Conservation (phyloP, 768 basidiomycete genomes). For the Nidularia sp. region DNA sequence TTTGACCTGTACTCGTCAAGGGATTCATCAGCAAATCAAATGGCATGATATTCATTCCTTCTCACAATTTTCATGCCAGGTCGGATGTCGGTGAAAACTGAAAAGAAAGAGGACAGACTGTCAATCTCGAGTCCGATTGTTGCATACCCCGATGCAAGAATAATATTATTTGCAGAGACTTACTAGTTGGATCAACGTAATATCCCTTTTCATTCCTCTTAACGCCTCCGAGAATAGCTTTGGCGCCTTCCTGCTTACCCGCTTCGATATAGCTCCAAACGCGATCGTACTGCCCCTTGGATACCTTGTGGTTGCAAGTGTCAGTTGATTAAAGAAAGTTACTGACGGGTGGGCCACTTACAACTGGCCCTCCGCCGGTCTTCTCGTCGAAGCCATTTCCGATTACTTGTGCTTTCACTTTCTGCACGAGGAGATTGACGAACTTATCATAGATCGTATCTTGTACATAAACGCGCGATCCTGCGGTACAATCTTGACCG, state of each 20-base stretch:
- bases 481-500: constrained; percentile 93
- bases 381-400: constrained; percentile 79
- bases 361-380: constrained; percentile 80
- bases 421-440: constrained; percentile 55
- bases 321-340: not conserved
- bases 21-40: not conserved
- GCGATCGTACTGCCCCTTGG: constrained; percentile 80
- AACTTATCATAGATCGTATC: constrained; percentile 86
- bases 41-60: constrained; percentile 1
- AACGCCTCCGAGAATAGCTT: constrained; percentile 71
- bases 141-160: not conserved
- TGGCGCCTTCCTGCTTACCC: constrained; percentile 83
- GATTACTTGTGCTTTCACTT: constrained; percentile 66
- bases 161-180: constrained; percentile 17
- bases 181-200: constrained; percentile 88
- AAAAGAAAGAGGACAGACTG: not conserved
- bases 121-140: not conserved
- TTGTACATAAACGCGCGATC: constrained; percentile 87
- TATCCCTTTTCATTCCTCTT: constrained; percentile 77
- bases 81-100: constrained; percentile 80
- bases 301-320: constrained; percentile 44
- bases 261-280: constrained; percentile 86
- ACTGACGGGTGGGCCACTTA: constrained; percentile 29
- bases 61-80: constrained; percentile 84
- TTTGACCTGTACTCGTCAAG: constrained; percentile 37